These are phyloP conservation scores for Penicillium sp. DNA, from an alignment of 2,329 filamentous ascomycete species.

Conservation along the genomic window DNA sequence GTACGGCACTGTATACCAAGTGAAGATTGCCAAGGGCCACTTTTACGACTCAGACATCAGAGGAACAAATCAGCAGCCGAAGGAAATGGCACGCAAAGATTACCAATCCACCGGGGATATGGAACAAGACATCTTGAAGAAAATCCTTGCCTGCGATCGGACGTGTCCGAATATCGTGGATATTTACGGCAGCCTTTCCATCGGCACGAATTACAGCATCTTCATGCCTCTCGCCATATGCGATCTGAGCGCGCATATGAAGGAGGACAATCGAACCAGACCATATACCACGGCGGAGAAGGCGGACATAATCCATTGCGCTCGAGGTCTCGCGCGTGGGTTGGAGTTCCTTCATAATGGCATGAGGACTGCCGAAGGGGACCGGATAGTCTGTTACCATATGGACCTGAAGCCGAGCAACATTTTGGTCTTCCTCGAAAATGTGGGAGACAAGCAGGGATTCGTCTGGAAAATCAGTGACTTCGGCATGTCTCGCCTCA, in stretches of 20 bases:
- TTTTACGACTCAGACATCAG: not conserved
- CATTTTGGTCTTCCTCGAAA: not conserved
- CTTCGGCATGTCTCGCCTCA: not conserved
- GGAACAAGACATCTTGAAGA: not conserved
- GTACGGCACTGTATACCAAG: not conserved
- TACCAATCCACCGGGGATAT: not conserved
- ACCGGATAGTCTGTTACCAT: not conserved
- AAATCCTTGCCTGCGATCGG: not conserved
- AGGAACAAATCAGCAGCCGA: not conserved
- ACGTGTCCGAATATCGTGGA: not conserved
- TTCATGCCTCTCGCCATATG: not conserved
- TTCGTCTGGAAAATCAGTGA: not conserved
- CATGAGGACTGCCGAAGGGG: not conserved
- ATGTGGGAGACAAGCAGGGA: not conserved
- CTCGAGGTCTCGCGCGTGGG: not conserved
- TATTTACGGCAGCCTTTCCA: not conserved
- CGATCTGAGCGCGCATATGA: not conserved
- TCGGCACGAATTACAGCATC: not conserved
- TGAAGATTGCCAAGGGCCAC: not conserved
- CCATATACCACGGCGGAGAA: not conserved
- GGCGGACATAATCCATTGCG: not conserved
- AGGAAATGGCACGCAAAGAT: not conserved
- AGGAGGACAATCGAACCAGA: not conserved
- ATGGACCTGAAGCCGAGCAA: not conserved
- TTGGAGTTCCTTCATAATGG: not conserved